Conservation (phyloP, 2,329 filamentous ascomycete species). For the Talaromyces sp. region DNA sequence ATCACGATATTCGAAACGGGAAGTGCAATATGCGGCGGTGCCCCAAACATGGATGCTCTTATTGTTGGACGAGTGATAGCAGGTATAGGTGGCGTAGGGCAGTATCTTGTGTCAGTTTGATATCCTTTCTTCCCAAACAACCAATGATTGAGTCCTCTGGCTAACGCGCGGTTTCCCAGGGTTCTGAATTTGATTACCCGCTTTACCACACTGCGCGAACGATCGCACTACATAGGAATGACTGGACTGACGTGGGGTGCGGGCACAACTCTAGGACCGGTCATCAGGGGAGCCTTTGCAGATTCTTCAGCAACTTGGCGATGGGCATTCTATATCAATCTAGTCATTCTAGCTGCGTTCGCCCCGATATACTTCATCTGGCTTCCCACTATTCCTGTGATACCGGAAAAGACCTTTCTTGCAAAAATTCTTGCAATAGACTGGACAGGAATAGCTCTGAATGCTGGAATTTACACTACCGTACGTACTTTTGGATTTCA, state of each 20-base stretch:
- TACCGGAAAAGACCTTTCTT: not conserved
- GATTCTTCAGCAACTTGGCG: not conserved
- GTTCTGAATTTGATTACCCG: not conserved
- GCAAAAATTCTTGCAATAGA: not conserved
- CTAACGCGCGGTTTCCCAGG: not conserved
- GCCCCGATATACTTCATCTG: not conserved
- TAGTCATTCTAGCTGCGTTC: not conserved
- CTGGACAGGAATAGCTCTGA: not conserved
- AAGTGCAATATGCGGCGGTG: not conserved
- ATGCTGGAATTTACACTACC: not conserved
- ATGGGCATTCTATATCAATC: not conserved
- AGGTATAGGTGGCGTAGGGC: not conserved
- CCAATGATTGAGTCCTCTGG: not conserved
- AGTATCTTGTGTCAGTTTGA: not conserved
- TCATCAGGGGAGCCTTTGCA: not conserved
- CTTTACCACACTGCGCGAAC: not conserved
- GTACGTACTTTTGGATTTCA: not conserved
- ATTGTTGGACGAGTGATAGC: not conserved
- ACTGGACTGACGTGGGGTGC: not conserved
- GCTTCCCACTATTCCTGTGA: not conserved
- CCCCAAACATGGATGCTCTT: not conserved
- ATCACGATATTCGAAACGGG: not conserved
- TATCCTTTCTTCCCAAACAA: not conserved
- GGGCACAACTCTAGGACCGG: not conserved
- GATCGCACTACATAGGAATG: not conserved